Conservation (phyloP, 1,284 basidiomycete genomes). For the Ustanciosporium gigantosporum region DNA sequence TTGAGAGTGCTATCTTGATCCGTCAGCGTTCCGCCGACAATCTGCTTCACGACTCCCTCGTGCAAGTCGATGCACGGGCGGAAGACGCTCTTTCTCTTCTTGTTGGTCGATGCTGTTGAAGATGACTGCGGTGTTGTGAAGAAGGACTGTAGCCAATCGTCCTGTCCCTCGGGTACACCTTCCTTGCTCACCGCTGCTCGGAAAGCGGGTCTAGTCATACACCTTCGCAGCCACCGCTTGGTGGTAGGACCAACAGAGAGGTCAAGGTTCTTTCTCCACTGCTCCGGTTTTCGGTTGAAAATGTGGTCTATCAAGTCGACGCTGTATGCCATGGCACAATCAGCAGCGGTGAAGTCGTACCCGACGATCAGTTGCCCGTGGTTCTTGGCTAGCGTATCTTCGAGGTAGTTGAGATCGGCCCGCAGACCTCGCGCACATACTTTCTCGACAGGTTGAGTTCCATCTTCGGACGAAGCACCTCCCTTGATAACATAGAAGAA, state of each 20-base stretch:
- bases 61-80: constrained; percentile 97
- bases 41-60: constrained; percentile 80
- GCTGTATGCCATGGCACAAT: constrained; percentile 33
- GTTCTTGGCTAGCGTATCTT: constrained; percentile 11
- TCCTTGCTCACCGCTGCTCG: constrained; percentile 16
- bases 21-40: constrained; percentile 86
- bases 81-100: constrained; percentile 66
- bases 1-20: constrained; percentile 66
- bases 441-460: constrained; percentile 4
- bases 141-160: constrained; percentile 12
- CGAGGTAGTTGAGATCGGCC: constrained; percentile 20
- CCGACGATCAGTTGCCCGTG: constrained; percentile 11
- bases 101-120: not conserved
- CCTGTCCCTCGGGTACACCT: constrained; percentile 6
- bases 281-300: not conserved
- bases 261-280: constrained; percentile 16
- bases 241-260: constrained; percentile 7
- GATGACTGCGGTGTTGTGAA: not conserved
- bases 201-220: constrained; percentile 8
- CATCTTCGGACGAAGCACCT: constrained; percentile 11
- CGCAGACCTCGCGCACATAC: constrained; percentile 11
- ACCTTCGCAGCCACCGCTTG: constrained; percentile 16
- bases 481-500: constrained; percentile 21
- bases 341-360: constrained; percentile 14
- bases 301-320: constrained; percentile 17